Percentiles rank a stretch among this genome's conserved stretches.
Conservation (phyloP, 2,329 filamentous ascomycete species). For the Diaporthe batatas region DNA sequence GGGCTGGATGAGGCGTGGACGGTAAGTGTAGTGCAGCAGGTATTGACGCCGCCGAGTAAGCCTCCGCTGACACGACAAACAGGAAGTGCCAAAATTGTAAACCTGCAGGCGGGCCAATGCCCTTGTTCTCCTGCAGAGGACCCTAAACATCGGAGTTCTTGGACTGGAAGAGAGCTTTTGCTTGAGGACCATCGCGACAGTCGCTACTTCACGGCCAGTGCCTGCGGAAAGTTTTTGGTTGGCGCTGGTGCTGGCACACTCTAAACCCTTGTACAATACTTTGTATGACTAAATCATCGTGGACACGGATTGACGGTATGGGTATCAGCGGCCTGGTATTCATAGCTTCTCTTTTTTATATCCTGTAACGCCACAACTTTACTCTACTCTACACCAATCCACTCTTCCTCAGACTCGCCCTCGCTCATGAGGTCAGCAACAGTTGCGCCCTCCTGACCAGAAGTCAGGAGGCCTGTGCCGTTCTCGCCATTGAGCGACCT, state of each 20-base stretch:
- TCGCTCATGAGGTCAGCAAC: constrained; percentile 50
- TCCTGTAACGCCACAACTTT: constrained; percentile 13
- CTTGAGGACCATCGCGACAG: neutral
- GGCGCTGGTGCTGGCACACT: neutral
- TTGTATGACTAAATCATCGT: neutral
- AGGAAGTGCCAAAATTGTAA: constrained; percentile 34
- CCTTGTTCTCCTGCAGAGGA: neutral
- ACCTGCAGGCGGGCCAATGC: neutral
- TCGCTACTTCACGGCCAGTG: neutral
- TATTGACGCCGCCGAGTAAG: neutral
- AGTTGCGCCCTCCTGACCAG: constrained; percentile 44
- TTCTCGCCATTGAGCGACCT: constrained; percentile 42
- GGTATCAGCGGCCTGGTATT: constrained; percentile 37
- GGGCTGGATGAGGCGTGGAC: constrained; percentile 78
- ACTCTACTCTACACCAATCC: constrained; percentile 63
- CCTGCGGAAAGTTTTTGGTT: neutral
- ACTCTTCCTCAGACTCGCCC: constrained; percentile 57
- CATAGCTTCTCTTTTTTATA: constrained; percentile 7
- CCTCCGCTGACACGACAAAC: neutral
- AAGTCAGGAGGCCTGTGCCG: constrained; percentile 50
- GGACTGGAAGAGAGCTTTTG: neutral
- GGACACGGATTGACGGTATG: neutral
- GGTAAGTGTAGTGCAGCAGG: constrained; percentile 45
- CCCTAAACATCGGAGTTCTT: neutral
- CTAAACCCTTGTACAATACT: neutral